phyloP scores from a whole-genome alignment of 2,329 filamentous ascomycete species.

The Fusarium sp. region DNA sequence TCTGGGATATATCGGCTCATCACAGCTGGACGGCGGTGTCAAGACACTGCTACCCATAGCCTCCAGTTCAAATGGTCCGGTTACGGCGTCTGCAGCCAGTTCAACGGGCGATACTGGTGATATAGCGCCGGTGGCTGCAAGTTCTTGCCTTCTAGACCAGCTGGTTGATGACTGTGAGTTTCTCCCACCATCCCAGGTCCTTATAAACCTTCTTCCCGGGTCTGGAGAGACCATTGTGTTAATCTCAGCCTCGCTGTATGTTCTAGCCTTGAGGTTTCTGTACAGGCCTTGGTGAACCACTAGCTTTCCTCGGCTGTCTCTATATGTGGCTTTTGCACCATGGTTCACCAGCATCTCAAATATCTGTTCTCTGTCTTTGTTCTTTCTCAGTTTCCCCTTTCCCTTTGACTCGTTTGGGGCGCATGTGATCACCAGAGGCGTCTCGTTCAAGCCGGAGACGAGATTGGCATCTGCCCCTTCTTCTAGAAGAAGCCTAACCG shows the following conservation, averaged over 20 bases:
- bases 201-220: not conserved
- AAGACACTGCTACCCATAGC: too few species aligned
- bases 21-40: not conserved
- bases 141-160: not conserved
- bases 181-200: not conserved
- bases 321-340: not conserved
- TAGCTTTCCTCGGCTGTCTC: constrained; percentile 1
- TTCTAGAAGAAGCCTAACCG: constrained; percentile 12
- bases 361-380: not conserved
- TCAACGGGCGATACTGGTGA: not conserved
- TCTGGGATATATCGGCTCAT: not conserved
- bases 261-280: not conserved
- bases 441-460: constrained; percentile 2
- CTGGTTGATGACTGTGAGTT: not conserved
- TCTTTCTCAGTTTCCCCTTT: not conserved
- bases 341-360: constrained; percentile 4
- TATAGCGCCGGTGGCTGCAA: not conserved
- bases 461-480: constrained; percentile 20
- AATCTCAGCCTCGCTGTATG: constrained; percentile 4
- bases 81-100: not conserved
- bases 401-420: not conserved
- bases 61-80: not conserved
- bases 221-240: constrained; percentile 16
- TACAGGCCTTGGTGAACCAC: not conserved
- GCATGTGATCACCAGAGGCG: constrained; percentile 12